These are phyloP conservation scores for Phycomyces blakesleeanus DNA, from an alignment of 192 early-diverging fungal genomes.

Conservation along the genomic window DNA sequence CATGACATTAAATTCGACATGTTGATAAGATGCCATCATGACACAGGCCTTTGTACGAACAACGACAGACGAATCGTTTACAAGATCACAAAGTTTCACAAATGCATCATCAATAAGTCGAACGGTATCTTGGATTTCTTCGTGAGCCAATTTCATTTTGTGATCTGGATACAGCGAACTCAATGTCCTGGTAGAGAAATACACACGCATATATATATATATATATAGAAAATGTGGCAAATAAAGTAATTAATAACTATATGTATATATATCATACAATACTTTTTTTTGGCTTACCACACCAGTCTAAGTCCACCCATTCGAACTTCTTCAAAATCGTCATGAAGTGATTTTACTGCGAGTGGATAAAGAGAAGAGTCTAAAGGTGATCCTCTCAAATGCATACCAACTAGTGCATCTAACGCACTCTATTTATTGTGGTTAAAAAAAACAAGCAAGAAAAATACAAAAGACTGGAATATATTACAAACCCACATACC, in stretches of 20 bases:
- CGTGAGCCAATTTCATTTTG: slow-evolving; percentile 24
- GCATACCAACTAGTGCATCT: slow-evolving; percentile 45
- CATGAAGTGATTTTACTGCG: slow-evolving; percentile 58
- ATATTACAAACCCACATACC: slow-evolving; percentile 25
- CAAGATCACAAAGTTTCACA: slow-evolving; percentile 77
- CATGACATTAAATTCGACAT: slow-evolving; percentile 56
- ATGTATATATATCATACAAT: too few species aligned
- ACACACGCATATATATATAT: background rate
- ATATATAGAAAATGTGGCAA: background rate
- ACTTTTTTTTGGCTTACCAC: slow-evolving; percentile 45
- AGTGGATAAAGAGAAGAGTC: slow-evolving; percentile 58
- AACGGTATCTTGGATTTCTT: slow-evolving; percentile 24
- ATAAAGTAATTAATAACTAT: background rate
- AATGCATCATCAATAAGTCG: slow-evolving; percentile 65
- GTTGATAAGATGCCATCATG: slow-evolving; percentile 58
- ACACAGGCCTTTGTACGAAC: slow-evolving; percentile 74
- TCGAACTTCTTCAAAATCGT: slow-evolving; percentile 73
- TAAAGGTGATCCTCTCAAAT: slow-evolving; percentile 41
- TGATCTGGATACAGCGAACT: slow-evolving; percentile 30
- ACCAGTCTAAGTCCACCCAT: slow-evolving; percentile 64
- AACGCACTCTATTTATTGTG: slow-evolving; percentile 38
- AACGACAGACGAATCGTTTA: slow-evolving; percentile 66
- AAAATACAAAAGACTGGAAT: background rate
- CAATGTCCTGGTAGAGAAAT: slow-evolving; percentile 27
- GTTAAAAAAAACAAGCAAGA: background rate